phyloP scores from a whole-genome alignment of 768 basidiomycete genomes.

The Imleria badia region DNA sequence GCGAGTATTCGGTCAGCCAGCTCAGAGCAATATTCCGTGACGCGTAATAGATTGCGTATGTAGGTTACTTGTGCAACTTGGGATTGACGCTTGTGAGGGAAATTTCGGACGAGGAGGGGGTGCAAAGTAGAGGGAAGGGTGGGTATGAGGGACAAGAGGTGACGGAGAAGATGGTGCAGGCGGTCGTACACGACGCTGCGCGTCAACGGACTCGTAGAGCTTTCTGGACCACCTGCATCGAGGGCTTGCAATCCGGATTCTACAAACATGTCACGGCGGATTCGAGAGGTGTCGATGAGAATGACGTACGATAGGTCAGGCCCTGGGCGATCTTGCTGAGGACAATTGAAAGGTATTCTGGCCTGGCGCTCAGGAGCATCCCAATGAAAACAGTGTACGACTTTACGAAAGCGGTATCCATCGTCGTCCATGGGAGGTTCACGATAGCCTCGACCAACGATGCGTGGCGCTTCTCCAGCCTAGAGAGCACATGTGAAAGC shows the following conservation, averaged over 20 bases:
- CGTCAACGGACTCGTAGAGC: slow-evolving; percentile 70
- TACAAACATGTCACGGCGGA: slow-evolving; percentile 29
- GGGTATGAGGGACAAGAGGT: slow-evolving; percentile 87
- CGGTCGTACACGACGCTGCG: slow-evolving; percentile 84
- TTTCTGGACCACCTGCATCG: slow-evolving; percentile 55
- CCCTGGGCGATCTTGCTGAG: slow-evolving; percentile 81
- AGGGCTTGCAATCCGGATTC: slow-evolving; percentile 73
- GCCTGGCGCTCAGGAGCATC: slow-evolving; percentile 86
- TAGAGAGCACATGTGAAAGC: slow-evolving; percentile 88
- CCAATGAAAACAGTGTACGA: slow-evolving; percentile 88
- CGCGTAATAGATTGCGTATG: slow-evolving; percentile 81
- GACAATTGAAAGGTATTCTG: slow-evolving; percentile 87
- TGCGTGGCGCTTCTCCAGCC: slow-evolving; percentile 78
- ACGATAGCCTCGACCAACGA: slow-evolving; percentile 85
- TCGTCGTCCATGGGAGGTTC: slow-evolving; percentile 88
- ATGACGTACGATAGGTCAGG: slow-evolving; percentile 80
- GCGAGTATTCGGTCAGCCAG: slow-evolving; percentile 80
- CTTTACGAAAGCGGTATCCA: slow-evolving; percentile 82
- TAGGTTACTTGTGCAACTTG: slow-evolving; percentile 81
- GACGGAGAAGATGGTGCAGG: slow-evolving; percentile 79
- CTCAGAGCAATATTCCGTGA: slow-evolving; percentile 87
- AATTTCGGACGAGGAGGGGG: slow-evolving; percentile 79
- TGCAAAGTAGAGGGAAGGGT: slow-evolving; percentile 86
- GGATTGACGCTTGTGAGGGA: slow-evolving; percentile 91
- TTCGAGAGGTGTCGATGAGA: background rate